Evolutionary conservation across 2,329 filamentous ascomycete genomes (phyloP), one percentile per base, ranked within the genome.

Genomic region (Penicillium sp.): DNA sequence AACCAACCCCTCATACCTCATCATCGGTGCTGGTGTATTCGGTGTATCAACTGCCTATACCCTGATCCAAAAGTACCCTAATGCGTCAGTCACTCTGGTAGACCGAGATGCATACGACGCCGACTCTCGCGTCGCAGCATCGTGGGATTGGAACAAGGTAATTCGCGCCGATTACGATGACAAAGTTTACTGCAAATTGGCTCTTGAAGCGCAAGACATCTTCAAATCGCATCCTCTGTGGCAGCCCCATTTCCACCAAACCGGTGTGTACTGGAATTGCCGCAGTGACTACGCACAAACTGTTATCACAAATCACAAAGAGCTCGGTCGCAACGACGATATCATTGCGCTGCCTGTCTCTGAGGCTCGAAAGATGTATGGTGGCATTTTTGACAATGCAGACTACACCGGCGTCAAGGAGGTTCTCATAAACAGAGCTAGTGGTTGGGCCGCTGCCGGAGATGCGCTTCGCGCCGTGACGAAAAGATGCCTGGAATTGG

Each of bases 381-480:
- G 77, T 2, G 85, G 85, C 0, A 65, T 87, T 1, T 87, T 87
- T 55, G 77, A 81, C 9, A 79, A 84, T 42, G 83, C 85, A 2
- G 82, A 87, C 53, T 87, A 85, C 62, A 75, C 74, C 0, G 82
- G 78, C 2, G 83, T 82, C 44, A 83, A 81, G 61, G 81, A 85
- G 61, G 82, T 68, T 4, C 56, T 87, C 2, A 72, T 87, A 43
- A 87, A 87, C 73, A 81, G 77, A 56, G 80, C 77, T 29, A 84
- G 82, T 67, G 85, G 85, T 1, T 88, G 84, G 83, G 84, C 79
- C 6, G 83, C 82, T n/a, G 85, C 85, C 2, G 82, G 82, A 2
- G 82, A 86, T 60, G 78, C 79, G 27, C 67, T 88, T 56, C 69
- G 75, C 49, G 81, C 80, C 1, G 77, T 86, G 8, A 86, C 83